Percentiles rank a stretch among this genome's conserved stretches.
These are phyloP conservation scores for Neonectria ditissima DNA, from an alignment of 2,329 filamentous ascomycete genomes.

Conservation along the genomic window DNA sequence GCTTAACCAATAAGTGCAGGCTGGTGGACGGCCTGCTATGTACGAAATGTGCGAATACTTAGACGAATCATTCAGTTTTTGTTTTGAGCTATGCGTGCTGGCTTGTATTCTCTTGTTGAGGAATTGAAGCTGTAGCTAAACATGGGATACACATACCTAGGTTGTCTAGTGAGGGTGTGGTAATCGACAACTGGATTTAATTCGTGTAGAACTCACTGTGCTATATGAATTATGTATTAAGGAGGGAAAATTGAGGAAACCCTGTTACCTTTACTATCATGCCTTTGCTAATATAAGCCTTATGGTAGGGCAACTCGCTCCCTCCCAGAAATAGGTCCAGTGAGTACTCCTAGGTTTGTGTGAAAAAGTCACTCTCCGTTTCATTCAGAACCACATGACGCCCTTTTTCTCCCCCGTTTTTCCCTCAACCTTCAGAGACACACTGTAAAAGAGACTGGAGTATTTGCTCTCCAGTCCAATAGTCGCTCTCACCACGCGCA, in stretches of 20 bases:
- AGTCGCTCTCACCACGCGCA: conserved; percentile 27
- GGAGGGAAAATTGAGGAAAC: background rate
- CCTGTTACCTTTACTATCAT: no score
- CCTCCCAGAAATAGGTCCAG: background rate
- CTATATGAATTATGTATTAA: background rate
- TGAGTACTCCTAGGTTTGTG: background rate
- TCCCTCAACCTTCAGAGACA: conserved; percentile 30
- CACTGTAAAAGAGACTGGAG: conserved; percentile 42
- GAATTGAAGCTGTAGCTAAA: background rate
- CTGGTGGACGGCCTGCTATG: conserved; percentile 27
- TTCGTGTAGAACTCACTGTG: background rate
- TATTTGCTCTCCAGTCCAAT: conserved; percentile 42
- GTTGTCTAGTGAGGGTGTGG: no score
- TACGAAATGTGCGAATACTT: conserved; percentile 41
- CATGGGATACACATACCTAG: background rate
- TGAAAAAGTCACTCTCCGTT: no score
- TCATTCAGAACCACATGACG: conserved; percentile 34
- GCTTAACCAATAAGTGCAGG: conserved; percentile 33
- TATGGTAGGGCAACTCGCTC: background rate
- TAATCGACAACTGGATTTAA: background rate
- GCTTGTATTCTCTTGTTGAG: background rate
- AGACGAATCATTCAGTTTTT: conserved; percentile 36
- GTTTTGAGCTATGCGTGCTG: conserved; percentile 5
- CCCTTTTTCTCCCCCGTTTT: conserved; percentile 17
- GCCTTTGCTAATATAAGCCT: background rate